These are phyloP conservation scores for Limnanthes douglasii DNA, from an alignment of 345 rosid species.

Conservation along the genomic window DNA sequence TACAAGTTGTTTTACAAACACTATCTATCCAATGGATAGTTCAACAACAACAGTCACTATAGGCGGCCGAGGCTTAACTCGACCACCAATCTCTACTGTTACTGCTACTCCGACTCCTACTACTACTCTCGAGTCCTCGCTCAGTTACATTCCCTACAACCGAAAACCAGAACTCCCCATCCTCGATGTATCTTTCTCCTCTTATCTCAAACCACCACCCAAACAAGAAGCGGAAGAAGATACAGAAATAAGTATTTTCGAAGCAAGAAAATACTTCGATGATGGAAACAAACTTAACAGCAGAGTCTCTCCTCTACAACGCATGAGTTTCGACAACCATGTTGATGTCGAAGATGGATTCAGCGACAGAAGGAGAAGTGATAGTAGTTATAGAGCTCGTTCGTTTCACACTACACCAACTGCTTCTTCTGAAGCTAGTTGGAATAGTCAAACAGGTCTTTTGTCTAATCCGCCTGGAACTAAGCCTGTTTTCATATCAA, in stretches of 20 bases:
- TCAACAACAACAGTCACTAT: no score
- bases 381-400: slow-evolving; percentile 30
- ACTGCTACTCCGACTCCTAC: no score
- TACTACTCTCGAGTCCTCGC: no score
- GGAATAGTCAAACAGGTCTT: slow-evolving; percentile 82
- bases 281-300: slow-evolving; percentile 16
- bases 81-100: no score
- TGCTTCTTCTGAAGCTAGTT: slow-evolving; percentile 78
- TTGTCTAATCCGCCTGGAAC: slow-evolving; percentile 50
- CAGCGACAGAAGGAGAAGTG: slow-evolving; percentile 40
- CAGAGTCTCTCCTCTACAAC: slow-evolving; percentile 13
- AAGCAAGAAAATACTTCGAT: slow-evolving; percentile 56
- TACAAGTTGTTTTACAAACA: no score
- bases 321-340: no score
- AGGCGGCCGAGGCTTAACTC: no score
- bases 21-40: no score
- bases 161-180: no score
- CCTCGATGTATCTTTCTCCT: slow-evolving; percentile 19
- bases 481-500: slow-evolving; percentile 20
- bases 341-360: no score
- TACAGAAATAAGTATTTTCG: slow-evolving; percentile 53
- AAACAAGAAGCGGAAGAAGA: slow-evolving; percentile 22
- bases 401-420: slow-evolving; percentile 46
- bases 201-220: slow-evolving; percentile 15
- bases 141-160: no score